Evolutionary conservation across 331 rosid species (phyloP).

Genomic region (Arachis monticola): DNA sequence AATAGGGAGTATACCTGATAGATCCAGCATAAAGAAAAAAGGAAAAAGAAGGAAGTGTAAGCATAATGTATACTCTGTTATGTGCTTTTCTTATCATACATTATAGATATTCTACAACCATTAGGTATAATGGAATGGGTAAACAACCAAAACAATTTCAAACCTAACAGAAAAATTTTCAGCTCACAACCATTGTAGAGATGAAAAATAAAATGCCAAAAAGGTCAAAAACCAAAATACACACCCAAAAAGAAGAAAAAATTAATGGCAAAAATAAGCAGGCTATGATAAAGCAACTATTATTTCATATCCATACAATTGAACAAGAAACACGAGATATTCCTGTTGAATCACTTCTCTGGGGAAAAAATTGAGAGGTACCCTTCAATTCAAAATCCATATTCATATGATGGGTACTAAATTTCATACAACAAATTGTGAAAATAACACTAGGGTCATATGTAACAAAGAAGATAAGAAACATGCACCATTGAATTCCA

Average conservation of each 20-base stretch:
- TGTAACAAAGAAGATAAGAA: conserved; percentile 36
- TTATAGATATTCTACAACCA: not conserved
- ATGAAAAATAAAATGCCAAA: conserved; percentile 15
- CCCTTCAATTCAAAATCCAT: conserved; percentile 32
- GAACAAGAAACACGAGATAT: conserved; percentile 33
- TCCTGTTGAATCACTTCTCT: conserved; percentile 24
- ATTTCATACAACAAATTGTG: conserved; percentile 26
- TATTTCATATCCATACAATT: conserved; percentile 9
- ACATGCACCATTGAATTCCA: conserved; percentile 82
- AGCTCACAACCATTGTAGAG: conserved; percentile 1
- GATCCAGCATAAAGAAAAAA: conserved; percentile 33
- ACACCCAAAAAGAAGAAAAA: conserved; percentile 17
- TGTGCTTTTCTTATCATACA: conserved; percentile 11
- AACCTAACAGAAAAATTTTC: conserved; percentile 27
- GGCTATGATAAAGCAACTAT: conserved; percentile 15
- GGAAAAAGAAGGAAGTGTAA: not conserved
- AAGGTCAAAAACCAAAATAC: not conserved
- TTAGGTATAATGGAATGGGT: not conserved
- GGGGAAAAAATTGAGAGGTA: not conserved
- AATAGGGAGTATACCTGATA: conserved; percentile 97
- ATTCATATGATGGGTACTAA: conserved; percentile 14
- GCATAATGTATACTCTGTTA: conserved; percentile 32
- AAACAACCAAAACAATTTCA: conserved; percentile 28
- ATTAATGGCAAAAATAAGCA: not conserved
- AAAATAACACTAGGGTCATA: conserved; percentile 31